phyloP scores from a whole-genome alignment of 768 basidiomycete species.

The Lanmaoa rubissima region DNA sequence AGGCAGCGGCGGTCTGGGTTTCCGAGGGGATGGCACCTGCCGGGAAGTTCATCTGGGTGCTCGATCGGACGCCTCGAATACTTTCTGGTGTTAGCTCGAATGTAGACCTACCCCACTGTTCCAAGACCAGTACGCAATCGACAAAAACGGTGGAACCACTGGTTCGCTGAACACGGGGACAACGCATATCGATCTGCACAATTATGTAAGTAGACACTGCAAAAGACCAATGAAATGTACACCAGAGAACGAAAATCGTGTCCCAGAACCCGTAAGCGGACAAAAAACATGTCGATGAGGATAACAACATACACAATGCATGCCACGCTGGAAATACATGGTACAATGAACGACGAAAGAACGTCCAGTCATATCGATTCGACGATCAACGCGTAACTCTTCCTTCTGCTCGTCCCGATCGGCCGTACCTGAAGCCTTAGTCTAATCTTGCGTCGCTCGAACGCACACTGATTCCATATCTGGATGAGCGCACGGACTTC shows the following conservation, averaged over 20 bases:
- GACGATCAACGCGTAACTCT: conserved; percentile 19
- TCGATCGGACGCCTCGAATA: not conserved
- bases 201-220: too few relatives aligned
- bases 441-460: conserved; percentile 31
- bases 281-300: not conserved
- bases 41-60: not conserved
- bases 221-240: not conserved
- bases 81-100: not conserved
- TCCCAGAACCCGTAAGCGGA: conserved; percentile 1
- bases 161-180: not conserved
- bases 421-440: conserved; percentile 16
- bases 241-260: not conserved
- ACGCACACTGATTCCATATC: conserved; percentile 34
- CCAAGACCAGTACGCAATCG: not conserved
- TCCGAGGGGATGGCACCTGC: not conserved
- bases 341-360: conserved; percentile 1
- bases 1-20: not conserved
- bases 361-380: conserved; percentile 23
- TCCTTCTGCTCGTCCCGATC: conserved; percentile 1
- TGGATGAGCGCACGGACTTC: conserved; percentile 27
- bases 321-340: not conserved
- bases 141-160: not conserved
- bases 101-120: not conserved
- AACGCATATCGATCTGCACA: not conserved
- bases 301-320: not conserved